Conservation (phyloP, 306 rosid species). For the Fragaria iinumae region DNA sequence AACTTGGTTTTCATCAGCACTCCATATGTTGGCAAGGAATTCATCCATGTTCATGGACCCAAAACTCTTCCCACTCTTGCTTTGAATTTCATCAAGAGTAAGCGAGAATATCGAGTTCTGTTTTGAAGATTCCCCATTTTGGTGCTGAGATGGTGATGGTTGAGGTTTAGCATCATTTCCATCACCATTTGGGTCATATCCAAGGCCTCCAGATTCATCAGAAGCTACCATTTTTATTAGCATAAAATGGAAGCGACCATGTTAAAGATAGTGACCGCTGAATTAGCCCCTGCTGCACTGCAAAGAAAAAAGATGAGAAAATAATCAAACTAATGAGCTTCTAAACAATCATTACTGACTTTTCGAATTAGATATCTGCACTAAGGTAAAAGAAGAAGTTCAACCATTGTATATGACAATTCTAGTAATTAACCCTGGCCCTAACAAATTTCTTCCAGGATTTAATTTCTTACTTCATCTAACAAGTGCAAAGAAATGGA, state of each 20-base stretch:
- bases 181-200: background rate
- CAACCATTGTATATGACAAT: background rate
- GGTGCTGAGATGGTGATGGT: slow-evolving; percentile 12
- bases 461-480: background rate
- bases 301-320: too few species aligned
- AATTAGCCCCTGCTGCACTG: slow-evolving; percentile 1
- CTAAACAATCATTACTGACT: background rate
- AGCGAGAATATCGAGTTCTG: slow-evolving; percentile 43
- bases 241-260: background rate
- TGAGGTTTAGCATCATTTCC: background rate
- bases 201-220: background rate
- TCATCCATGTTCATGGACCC: slow-evolving; percentile 78
- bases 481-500: background rate
- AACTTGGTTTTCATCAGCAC: slow-evolving; percentile 38
- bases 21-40: slow-evolving; percentile 66
- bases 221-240: slow-evolving; percentile 10
- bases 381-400: background rate
- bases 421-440: background rate
- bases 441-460: background rate
- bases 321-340: background rate
- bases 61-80: slow-evolving; percentile 49
- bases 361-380: background rate
- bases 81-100: slow-evolving; percentile 53
- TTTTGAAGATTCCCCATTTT: slow-evolving; percentile 25
- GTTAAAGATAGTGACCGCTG: background rate